Conservation (phyloP, 495 filamentous ascomycete genomes). For the Penicillium paradoxum region DNA sequence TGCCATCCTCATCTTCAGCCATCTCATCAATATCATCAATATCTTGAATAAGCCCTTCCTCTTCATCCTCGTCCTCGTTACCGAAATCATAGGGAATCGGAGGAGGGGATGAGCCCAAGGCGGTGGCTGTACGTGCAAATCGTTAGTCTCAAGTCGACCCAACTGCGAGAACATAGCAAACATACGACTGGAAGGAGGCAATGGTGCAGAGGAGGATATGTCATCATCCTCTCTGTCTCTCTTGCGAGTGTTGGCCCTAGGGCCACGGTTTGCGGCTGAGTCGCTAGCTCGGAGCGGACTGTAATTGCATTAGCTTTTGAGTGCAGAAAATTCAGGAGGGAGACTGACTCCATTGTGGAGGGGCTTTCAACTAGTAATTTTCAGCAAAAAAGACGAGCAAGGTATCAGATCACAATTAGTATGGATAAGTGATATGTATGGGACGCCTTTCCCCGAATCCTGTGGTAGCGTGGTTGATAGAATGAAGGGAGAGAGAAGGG, state of each 20-base stretch:
- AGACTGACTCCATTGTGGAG: conserved; percentile 40
- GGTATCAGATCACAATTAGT: background rate
- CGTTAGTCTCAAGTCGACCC: conserved; percentile 19
- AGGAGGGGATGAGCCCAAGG: conserved; percentile 39
- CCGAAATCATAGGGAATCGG: conserved; percentile 53
- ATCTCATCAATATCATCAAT: conserved; percentile 93
- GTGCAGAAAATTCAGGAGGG: conserved; percentile 4
- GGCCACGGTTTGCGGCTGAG: conserved; percentile 81
- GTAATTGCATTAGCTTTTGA: conserved; percentile 16
- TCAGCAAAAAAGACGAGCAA: background rate
- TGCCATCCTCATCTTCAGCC: conserved; percentile 90
- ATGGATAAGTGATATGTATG: background rate
- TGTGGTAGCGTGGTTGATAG: conserved; percentile 8
- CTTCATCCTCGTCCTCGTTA: conserved; percentile 73
- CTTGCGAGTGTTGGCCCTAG: conserved; percentile 64
- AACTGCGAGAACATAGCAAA: conserved; percentile 29
- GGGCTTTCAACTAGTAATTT: conserved; percentile 1
- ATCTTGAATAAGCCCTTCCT: conserved; percentile 68
- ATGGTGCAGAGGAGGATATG: conserved; percentile 58
- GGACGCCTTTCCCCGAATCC: conserved; percentile 4
- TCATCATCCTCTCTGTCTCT: conserved; percentile 77
- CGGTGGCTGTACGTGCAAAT: conserved; percentile 13
- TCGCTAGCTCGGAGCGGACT: conserved; percentile 79
- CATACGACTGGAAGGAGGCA: conserved; percentile 67
- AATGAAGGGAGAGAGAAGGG: conserved; percentile 20